Conservation (phyloP, 306 rosid species). For the Vicia faba region DNA sequence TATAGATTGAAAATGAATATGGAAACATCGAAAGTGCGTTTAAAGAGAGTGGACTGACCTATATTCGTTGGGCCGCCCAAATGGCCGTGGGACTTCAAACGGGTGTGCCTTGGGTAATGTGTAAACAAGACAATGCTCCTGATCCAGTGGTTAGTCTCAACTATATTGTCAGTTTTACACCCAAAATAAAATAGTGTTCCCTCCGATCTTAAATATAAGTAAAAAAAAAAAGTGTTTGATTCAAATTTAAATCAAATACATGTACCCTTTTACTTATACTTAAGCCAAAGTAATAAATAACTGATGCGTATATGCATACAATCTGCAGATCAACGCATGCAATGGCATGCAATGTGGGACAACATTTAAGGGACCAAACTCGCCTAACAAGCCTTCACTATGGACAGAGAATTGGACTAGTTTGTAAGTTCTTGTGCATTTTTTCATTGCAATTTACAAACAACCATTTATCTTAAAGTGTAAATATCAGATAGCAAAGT, state of each 20-base stretch:
- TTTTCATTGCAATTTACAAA: slow-evolving; percentile 24
- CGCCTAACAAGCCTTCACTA: slow-evolving; percentile 75
- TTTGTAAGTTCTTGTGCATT: slow-evolving; percentile 49
- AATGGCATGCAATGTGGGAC: slow-evolving; percentile 76
- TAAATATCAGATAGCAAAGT: neutral
- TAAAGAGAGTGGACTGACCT: slow-evolving; percentile 58
- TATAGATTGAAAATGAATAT: slow-evolving; percentile 93
- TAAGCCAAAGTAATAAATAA: too few species aligned
- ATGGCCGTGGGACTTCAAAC: slow-evolving; percentile 80
- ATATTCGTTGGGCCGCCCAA: slow-evolving; percentile 82
- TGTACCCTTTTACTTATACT: neutral
- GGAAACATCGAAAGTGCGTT: slow-evolving; percentile 53
- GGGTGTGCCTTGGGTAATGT: slow-evolving; percentile 95
- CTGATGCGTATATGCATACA: neutral
- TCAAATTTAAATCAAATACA: neutral
- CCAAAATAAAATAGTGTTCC: neutral
- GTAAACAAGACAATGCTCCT: slow-evolving; percentile 91
- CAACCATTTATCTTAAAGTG: neutral
- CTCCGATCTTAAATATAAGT: neutral
- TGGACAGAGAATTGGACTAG: slow-evolving; percentile 99
- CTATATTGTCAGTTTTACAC: neutral
- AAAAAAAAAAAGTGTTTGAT: neutral
- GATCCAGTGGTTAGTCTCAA: slow-evolving; percentile 68
- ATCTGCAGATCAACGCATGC: slow-evolving; percentile 68
- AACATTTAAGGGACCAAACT: slow-evolving; percentile 81